Conservation (phyloP, 2,329 filamentous ascomycete genomes). For the Microdochium trichocladiopsis region DNA sequence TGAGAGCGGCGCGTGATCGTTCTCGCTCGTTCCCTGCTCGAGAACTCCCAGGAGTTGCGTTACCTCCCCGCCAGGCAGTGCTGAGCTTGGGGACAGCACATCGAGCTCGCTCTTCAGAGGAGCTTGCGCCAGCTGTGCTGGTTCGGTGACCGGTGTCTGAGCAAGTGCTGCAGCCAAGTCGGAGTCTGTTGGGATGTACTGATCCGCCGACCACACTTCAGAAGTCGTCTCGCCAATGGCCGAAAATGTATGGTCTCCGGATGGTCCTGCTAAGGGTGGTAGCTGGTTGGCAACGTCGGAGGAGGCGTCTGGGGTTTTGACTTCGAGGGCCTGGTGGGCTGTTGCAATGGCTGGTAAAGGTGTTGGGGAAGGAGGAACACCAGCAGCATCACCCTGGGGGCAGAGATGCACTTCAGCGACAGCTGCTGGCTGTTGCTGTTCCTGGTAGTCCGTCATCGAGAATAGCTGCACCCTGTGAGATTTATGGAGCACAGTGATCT, state of each 20-base stretch:
- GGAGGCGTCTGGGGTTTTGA: not conserved
- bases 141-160: not conserved
- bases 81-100: not conserved
- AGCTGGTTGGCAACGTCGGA: not conserved
- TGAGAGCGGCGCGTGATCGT: not conserved
- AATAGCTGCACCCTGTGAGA: not conserved
- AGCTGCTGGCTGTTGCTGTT: not conserved
- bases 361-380: not conserved
- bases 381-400: not conserved
- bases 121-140: not conserved
- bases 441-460: not conserved
- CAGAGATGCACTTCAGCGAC: not conserved
- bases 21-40: not conserved
- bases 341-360: not conserved
- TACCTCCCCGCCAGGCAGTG: not conserved
- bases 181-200: not conserved
- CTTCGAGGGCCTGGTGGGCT: not conserved
- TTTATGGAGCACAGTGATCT: not conserved
- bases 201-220: not conserved
- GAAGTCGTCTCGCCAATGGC: not conserved
- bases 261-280: not conserved
- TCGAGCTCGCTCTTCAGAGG: not conserved
- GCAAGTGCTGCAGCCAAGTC: not conserved
- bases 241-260: not conserved
- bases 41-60: not conserved